Evolutionary conservation across 495 filamentous ascomycete species (phyloP).

Genomic region (Tuber melanosporum): DNA sequence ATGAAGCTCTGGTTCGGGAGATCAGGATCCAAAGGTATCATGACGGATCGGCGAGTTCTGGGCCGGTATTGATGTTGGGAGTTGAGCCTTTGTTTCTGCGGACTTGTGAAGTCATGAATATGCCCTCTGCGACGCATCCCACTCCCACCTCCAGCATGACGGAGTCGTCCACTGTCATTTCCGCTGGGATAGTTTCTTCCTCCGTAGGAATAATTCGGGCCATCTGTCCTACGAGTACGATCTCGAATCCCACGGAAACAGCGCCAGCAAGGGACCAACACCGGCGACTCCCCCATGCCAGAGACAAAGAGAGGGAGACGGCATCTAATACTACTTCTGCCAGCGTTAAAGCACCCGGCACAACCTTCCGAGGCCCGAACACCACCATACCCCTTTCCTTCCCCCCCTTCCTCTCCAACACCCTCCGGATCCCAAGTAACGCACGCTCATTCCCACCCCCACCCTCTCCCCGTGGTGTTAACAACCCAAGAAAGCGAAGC

Average conservation of each 20-base stretch:
- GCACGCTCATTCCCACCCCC: slow-evolving; percentile 34
- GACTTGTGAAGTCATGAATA: slow-evolving; percentile 19
- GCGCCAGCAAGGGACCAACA: neutral
- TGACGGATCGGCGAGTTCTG: slow-evolving; percentile 13
- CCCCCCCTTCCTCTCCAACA: slow-evolving; percentile 42
- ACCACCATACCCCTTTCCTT: slow-evolving; percentile 14
- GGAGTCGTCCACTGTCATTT: slow-evolving; percentile 15
- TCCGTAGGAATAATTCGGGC: neutral
- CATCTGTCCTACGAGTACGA: slow-evolving; percentile 4
- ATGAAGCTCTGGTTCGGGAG: neutral
- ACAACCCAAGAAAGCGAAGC: neutral
- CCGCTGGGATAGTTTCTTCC: slow-evolving; percentile 10
- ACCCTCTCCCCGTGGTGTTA: too few species aligned
- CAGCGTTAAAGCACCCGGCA: slow-evolving; percentile 20
- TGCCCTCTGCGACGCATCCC: slow-evolving; percentile 17
- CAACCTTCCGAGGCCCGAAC: slow-evolving; percentile 8
- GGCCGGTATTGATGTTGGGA: neutral
- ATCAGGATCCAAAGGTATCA: neutral
- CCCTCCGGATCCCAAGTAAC: slow-evolving; percentile 41
- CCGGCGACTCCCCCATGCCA: slow-evolving; percentile 22
- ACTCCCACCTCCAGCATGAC: slow-evolving; percentile 11
- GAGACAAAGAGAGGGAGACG: slow-evolving; percentile 29
- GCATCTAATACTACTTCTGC: slow-evolving; percentile 15
- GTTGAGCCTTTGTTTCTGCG: slow-evolving; percentile 10
- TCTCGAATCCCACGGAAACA: neutral